A percentile compares a stretch with the other conserved stretches of the same genome.
Conservation (phyloP, 768 basidiomycete species). For the Suillus variegatus region DNA sequence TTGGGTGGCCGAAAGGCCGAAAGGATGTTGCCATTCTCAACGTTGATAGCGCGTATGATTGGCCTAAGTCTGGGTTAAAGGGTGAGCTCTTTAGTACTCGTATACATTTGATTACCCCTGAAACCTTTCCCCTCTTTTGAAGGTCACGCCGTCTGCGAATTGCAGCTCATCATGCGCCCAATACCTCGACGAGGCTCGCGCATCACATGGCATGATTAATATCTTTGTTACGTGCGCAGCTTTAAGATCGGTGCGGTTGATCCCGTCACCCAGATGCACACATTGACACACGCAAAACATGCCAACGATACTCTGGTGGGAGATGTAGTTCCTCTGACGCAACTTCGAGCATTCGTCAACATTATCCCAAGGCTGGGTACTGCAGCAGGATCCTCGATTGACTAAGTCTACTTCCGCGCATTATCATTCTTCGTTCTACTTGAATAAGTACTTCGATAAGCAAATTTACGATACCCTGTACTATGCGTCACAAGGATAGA, state of each 20-base stretch:
- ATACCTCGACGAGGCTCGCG: too few relatives aligned
- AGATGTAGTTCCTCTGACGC: slow-evolving; percentile 29
- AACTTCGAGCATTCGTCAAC: slow-evolving; percentile 16
- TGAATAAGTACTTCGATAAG: slow-evolving; percentile 38
- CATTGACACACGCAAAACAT: too few relatives aligned
- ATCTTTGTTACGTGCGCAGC: too few relatives aligned
- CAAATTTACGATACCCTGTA: slow-evolving; percentile 22
- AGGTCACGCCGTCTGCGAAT: neutral
- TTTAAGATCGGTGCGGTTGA: too few relatives aligned
- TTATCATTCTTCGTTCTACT: slow-evolving; percentile 23
- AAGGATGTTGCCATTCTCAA: too few relatives aligned
- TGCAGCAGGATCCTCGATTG: slow-evolving; percentile 7
- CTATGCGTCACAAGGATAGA: neutral
- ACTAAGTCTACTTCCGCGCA: slow-evolving; percentile 24
- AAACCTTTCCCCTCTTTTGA: neutral
- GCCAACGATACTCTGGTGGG: slow-evolving; percentile 13
- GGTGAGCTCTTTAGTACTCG: neutral
- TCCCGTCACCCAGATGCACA: too few relatives aligned
- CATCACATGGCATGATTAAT: too few relatives aligned
- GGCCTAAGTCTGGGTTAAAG: too few relatives aligned
- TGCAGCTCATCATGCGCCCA: too few relatives aligned
- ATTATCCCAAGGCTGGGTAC: too few relatives aligned
- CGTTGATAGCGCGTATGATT: too few relatives aligned
- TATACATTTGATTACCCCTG: neutral
- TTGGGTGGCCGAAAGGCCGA: too few relatives aligned